Percentiles rank a stretch among this genome's conserved stretches.
These are phyloP conservation scores for Cenchrus fungigraminus DNA, from an alignment of 176 grass and related monocot species.

Conservation along the genomic window DNA sequence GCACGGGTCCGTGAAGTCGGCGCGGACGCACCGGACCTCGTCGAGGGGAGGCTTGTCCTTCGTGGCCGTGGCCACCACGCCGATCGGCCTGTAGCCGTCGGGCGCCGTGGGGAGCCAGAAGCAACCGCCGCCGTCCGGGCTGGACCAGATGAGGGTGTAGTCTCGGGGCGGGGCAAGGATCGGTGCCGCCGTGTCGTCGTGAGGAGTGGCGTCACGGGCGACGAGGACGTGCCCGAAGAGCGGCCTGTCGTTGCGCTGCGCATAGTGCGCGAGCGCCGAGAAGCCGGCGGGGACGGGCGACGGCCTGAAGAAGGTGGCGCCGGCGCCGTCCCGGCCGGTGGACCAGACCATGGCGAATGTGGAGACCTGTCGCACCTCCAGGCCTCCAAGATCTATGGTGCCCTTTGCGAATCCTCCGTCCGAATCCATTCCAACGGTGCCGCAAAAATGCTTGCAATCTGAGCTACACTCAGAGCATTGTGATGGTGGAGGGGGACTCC, in stretches of 20 bases:
- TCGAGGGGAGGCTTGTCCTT: slow-evolving; percentile 56
- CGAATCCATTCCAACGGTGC: slow-evolving; percentile 7
- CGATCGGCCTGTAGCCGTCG: slow-evolving; percentile 54
- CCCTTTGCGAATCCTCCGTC: slow-evolving; percentile 72
- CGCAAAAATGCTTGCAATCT: too few relatives aligned
- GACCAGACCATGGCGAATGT: slow-evolving; percentile 74
- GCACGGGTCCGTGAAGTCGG: slow-evolving; percentile 65
- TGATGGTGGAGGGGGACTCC: too few relatives aligned
- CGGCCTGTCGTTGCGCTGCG: slow-evolving; percentile 66
- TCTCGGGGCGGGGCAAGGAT: slow-evolving; percentile 54
- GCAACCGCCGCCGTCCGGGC: slow-evolving; percentile 55
- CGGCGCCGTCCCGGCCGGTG: slow-evolving; percentile 52
- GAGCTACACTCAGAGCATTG: too few relatives aligned
- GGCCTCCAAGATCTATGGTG: slow-evolving; percentile 64
- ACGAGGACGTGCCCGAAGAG: slow-evolving; percentile 72
- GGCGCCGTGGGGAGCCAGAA: slow-evolving; percentile 73
- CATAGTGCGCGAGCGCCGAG: slow-evolving; percentile 65
- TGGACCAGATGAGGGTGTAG: slow-evolving; percentile 75
- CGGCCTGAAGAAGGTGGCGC: slow-evolving; percentile 72
- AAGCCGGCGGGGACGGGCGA: slow-evolving; percentile 58
- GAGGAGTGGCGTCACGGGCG: slow-evolving; percentile 25
- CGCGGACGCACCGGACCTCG: slow-evolving; percentile 62
- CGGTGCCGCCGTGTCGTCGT: not conserved
- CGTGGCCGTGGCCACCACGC: slow-evolving; percentile 54
- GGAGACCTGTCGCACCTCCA: slow-evolving; percentile 58